Evolutionary conservation across 192 early-diverging fungal genomes (phyloP), one percentile per base, ranked within the genome.

Genomic region (Umbelopsis ramanniana): DNA sequence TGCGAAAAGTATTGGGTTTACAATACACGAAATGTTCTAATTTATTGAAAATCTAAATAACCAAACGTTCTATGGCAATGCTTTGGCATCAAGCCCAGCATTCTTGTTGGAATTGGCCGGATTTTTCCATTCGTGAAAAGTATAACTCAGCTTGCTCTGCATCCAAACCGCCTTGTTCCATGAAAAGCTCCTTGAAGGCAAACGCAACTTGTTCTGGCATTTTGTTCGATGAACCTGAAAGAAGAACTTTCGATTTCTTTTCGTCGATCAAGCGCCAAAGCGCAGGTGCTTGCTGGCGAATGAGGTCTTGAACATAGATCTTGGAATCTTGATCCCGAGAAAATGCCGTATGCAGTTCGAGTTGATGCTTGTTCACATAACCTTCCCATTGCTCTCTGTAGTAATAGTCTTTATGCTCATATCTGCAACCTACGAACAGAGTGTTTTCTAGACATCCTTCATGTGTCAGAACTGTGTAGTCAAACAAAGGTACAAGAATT

Each of bases 381-480:
- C 60, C 26, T 23, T 89, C 81, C 84, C 91, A 93, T 74, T 95
- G 89, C 12, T 82, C 67, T 4, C 69, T 78, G 75, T 94, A 97
- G 48, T 91, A 84, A 79, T 86, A 94, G 77, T 99, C 97, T 50
- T 81, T 84, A 21, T 85, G 68, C 23, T 72, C 66, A 69, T 90
- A 80, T 37, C 97, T 88, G 68, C 89, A 93, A 17, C 97, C 97
- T 78, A 96, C 91, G 77, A 98, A 92, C 60, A 99, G 72, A 2
- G 89, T 72, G 69, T 94, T 96, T 33, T 88, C 87, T 77, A 48
- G 37, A 72, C 63, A 26, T 47, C 2, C 17, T 19, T 1, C 10
- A 19, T 6, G 15, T 35, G 8, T 46, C 10, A 21, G 12, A 17
- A 26, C 24, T n/a, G 40, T 38, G 11, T 60, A 14, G 21, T 45